Conservation (phyloP, 345 rosid genomes). For the Zanthoxylum bungeanum region DNA sequence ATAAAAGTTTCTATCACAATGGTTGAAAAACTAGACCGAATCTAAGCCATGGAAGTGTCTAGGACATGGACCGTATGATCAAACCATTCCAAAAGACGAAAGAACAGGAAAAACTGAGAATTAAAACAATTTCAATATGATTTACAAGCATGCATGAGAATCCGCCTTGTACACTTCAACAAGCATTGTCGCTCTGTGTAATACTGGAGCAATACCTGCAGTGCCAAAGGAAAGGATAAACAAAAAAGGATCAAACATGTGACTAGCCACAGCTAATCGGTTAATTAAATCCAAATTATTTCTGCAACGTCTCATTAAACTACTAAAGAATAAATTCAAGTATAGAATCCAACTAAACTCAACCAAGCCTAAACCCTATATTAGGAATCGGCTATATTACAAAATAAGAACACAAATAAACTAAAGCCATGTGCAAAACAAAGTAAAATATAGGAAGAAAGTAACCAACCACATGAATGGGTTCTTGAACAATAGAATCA, state of each 20-base stretch:
- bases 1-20: too few relatives aligned
- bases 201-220: constrained; percentile 74
- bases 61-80: background rate
- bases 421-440: constrained; percentile 1
- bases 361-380: background rate
- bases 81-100: background rate
- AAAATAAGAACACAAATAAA: background rate
- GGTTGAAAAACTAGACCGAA: background rate
- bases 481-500: constrained; percentile 47
- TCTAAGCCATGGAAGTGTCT: background rate
- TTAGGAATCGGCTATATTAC: background rate
- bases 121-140: background rate
- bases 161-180: constrained; percentile 76
- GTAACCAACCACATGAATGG: constrained; percentile 58
- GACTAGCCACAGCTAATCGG: background rate
- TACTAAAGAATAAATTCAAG: background rate
- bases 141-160: constrained; percentile 81
- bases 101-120: background rate
- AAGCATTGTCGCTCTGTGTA: constrained; percentile 92
- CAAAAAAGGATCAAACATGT: constrained; percentile 9
- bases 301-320: background rate
- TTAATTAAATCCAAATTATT: background rate
- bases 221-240: constrained; percentile 10
- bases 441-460: background rate
- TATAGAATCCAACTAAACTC: background rate